Evolutionary conservation across 2,329 filamentous ascomycete species (phyloP).

Genomic region (Aspergillus glaucus): DNA sequence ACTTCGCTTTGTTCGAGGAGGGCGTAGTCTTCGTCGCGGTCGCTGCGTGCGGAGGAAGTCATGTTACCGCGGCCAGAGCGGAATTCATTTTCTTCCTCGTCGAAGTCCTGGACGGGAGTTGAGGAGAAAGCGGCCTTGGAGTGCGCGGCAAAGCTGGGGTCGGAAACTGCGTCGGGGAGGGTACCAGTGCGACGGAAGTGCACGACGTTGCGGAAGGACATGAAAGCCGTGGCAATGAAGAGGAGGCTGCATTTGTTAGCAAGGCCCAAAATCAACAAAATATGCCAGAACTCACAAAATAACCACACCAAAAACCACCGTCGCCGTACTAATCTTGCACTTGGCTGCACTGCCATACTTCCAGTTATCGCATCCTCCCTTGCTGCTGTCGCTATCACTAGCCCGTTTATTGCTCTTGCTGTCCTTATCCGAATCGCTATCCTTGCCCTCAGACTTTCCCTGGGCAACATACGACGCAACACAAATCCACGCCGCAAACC

Average conservation of each 20-base stretch:
- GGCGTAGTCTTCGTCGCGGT: constrained; percentile 47
- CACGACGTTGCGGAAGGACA: constrained; percentile 51
- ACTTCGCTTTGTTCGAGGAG: constrained; percentile 44
- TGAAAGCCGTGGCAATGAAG: constrained; percentile 47
- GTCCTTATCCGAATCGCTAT: constrained; percentile 22
- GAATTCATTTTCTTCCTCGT: constrained; percentile 41
- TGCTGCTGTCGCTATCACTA: constrained; percentile 29
- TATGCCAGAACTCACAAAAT: constrained; percentile 44
- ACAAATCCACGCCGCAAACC: constrained; percentile 54
- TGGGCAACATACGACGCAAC: constrained; percentile 51
- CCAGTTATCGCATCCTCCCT: constrained; percentile 49
- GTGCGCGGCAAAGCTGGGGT: constrained; percentile 45
- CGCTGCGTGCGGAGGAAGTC: constrained; percentile 35
- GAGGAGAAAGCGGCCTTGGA: constrained; percentile 44
- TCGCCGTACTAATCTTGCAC: constrained; percentile 52
- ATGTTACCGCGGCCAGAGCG: constrained; percentile 34
- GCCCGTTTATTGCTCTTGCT: constrained; percentile 28
- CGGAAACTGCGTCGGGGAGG: constrained; percentile 41
- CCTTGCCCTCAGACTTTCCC: constrained; percentile 47
- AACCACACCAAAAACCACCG: constrained; percentile 51
- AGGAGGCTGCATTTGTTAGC: constrained; percentile 29
- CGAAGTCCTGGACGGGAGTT: constrained; percentile 40
- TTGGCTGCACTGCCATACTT: constrained; percentile 50
- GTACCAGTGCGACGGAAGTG: constrained; percentile 53
- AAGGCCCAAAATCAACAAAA: too few relatives aligned